Percentiles rank a stretch among this genome's conserved stretches.
phyloP scores from a whole-genome alignment of 1,139 yeast genomes.

The Sugiyamaella paludigena region DNA sequence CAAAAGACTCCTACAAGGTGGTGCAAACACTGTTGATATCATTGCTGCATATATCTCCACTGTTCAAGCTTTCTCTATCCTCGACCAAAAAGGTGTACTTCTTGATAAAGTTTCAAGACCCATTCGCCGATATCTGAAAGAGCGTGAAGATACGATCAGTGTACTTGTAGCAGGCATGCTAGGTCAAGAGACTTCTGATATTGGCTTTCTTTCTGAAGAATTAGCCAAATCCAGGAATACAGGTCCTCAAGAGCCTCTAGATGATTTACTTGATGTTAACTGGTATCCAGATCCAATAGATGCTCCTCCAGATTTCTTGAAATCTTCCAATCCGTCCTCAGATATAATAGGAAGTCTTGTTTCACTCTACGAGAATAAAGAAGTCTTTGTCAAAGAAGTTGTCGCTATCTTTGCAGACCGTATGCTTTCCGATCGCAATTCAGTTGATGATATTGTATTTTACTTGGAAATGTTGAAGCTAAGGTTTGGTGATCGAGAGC shows the following conservation, averaged over 20 bases:
- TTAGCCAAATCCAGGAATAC: slow-evolving; percentile 34
- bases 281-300: slow-evolving; percentile 96
- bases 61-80: slow-evolving; percentile 63
- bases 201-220: slow-evolving; percentile 55
- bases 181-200: slow-evolving; percentile 48
- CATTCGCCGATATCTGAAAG: slow-evolving; percentile 62
- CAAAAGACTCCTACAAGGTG: slow-evolving; percentile 66
- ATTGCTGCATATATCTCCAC: slow-evolving; percentile 68
- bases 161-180: slow-evolving; percentile 72
- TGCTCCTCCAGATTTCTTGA: slow-evolving; percentile 81
- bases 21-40: slow-evolving; percentile 75
- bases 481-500: slow-evolving; percentile 64
- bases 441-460: slow-evolving; percentile 38
- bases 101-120: slow-evolving; percentile 76
- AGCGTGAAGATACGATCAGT: slow-evolving; percentile 69
- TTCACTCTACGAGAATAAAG: slow-evolving; percentile 75
- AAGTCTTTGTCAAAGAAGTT: slow-evolving; percentile 70
- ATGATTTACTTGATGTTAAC: slow-evolving; percentile 47
- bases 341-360: slow-evolving; percentile 72
- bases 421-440: slow-evolving; percentile 49
- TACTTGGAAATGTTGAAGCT: slow-evolving; percentile 56
- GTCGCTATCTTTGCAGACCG: slow-evolving; percentile 62
- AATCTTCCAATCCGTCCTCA: slow-evolving; percentile 37
- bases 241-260: slow-evolving; percentile 25
- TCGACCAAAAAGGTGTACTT: slow-evolving; percentile 88